Evolutionary conservation across 2,329 filamentous ascomycete species (phyloP).

Genomic region (Pezicula carpinea): DNA sequence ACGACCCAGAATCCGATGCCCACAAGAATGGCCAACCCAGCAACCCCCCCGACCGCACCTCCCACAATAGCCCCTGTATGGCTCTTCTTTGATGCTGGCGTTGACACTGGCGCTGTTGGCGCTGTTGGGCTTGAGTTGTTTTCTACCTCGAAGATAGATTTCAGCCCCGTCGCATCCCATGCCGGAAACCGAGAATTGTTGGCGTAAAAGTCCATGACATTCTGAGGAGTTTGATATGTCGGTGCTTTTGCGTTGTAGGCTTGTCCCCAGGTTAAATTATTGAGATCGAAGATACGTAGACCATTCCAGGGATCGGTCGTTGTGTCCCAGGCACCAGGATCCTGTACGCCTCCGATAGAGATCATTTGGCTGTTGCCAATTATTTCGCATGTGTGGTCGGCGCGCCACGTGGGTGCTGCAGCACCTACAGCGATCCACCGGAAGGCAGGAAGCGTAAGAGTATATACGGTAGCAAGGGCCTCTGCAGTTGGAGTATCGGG

Average conservation of each 20-base stretch:
- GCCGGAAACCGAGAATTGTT: neutral
- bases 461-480: conserved; percentile 8
- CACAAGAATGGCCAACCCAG: neutral
- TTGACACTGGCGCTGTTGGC: neutral
- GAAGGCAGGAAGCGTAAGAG: conserved; percentile 12
- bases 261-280: conserved; percentile 4
- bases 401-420: conserved; percentile 2
- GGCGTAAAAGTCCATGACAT: neutral
- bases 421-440: conserved; percentile 7
- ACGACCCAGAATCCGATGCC: neutral
- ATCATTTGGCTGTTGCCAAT: conserved; percentile 13
- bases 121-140: neutral
- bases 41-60: neutral
- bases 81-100: neutral
- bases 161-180: neutral
- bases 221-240: neutral
- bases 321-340: neutral
- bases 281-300: conserved; percentile 8
- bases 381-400: conserved; percentile 6
- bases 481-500: neutral
- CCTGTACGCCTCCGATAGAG: conserved; percentile 5
- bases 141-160: neutral
- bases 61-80: conserved; percentile 25
- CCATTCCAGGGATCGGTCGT: conserved; percentile 1
- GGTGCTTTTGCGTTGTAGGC: conserved; percentile 2